Evolutionary conservation across 2,329 filamentous ascomycete genomes (phyloP).

Genomic region (Fulvia fulva): DNA sequence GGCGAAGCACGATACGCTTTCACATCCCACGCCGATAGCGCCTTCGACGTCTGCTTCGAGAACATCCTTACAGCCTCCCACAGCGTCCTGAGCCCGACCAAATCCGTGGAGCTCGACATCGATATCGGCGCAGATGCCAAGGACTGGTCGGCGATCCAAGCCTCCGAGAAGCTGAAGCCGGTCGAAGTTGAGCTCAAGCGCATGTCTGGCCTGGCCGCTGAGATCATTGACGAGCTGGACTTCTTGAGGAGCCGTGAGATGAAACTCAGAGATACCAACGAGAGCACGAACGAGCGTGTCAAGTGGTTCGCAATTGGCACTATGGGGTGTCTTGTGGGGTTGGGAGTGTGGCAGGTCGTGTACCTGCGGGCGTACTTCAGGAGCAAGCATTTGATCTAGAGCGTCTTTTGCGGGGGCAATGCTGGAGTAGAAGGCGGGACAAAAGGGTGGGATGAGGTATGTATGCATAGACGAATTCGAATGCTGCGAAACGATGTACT

Average conservation of each 20-base stretch:
- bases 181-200: slow-evolving; percentile 90
- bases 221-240: slow-evolving; percentile 93
- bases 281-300: slow-evolving; percentile 97
- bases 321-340: slow-evolving; percentile 80
- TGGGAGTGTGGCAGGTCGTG: slow-evolving; percentile 96
- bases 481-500: background rate
- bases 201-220: slow-evolving; percentile 83
- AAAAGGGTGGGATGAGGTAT: background rate
- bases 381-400: slow-evolving; percentile 55
- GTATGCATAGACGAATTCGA: background rate
- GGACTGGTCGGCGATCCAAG: slow-evolving; percentile 96
- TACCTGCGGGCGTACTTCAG: slow-evolving; percentile 97
- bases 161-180: slow-evolving; percentile 94
- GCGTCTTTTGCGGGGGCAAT: background rate
- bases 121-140: slow-evolving; percentile 96
- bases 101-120: slow-evolving; percentile 85
- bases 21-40: slow-evolving; percentile 84
- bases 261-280: slow-evolving; percentile 95
- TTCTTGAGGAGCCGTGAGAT: slow-evolving; percentile 87
- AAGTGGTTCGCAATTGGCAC: slow-evolving; percentile 98
- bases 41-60: slow-evolving; percentile 96
- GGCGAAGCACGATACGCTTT: slow-evolving; percentile 93
- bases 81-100: slow-evolving; percentile 50
- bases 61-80: slow-evolving; percentile 62
- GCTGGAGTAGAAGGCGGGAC: background rate